Base-by-base conservation (phyloP, 768 basidiomycete genomes). In the Sutorius australiensis region DNA sequence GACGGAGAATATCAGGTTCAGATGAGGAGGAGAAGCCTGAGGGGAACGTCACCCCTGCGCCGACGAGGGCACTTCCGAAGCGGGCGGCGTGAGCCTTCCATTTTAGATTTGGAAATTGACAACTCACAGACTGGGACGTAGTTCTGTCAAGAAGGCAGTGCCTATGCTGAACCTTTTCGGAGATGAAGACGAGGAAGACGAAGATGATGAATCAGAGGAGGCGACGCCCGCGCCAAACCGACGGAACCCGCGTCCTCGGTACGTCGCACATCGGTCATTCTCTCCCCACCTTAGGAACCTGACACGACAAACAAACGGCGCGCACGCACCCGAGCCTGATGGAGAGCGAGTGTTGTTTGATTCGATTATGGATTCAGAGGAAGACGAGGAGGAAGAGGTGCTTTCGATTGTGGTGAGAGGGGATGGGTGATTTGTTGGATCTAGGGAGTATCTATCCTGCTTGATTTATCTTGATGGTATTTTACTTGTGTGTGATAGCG, bases 361-460 rank as follows among this genome's bases (percentile, higher is more conserved):
- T 66, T 81, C 82, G 5, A 79, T 83, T 27, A 79, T 83, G 69
- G 80, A 81, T 54, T 70, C 71, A 47, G 74, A 75, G 40, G 76
- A 77, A 50, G 83, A 80, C 1, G 44, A 45, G 2, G 44, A 45
- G 30, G 44, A 45, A 14, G 30, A 45, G 30, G 30, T 32, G 13
- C 10, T 45, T 4, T 45, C 31, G 31, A 32, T 45, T 8, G 31
- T 45, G 17, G 30, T 19, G 17, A 45, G 30, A 21, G 44, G 44
- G 30, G 44, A 31, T 9, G 44, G 31, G 30, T 45, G 31, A 45
- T 31, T 32, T 31, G n/a, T 31, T 8, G 28, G 42, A 43, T 43
- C 42, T 43, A 6, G 2, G 5, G 2, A 17, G 6, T 5, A 17
- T 38, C 17, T 28, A 28, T 42, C 27, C 27, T 6, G 31, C 6